Evolutionary conservation across 2,329 filamentous ascomycete species (phyloP).

Genomic region (Fusarium buharicum): DNA sequence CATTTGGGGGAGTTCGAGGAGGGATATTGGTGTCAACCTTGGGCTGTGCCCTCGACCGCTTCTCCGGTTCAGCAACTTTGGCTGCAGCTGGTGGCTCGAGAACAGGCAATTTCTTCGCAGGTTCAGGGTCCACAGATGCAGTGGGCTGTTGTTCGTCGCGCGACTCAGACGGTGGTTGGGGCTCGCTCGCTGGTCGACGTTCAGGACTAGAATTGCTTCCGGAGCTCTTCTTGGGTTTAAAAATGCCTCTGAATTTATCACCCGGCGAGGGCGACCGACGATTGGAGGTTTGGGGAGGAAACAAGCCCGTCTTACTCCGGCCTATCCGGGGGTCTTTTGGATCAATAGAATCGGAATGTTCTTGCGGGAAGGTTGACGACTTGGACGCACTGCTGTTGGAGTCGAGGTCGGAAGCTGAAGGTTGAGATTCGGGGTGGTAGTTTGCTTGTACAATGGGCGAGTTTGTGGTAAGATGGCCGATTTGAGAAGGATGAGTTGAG

Average conservation of each 20-base stretch:
- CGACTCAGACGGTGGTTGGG: conserved; percentile 34
- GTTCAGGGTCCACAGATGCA: conserved; percentile 32
- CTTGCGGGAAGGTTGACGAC: conserved; percentile 41
- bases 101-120: conserved; percentile 36
- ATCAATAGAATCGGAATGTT: conserved; percentile 42
- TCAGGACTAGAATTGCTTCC: conserved; percentile 40
- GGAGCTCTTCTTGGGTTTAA: conserved; percentile 55
- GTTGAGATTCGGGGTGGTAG: conserved; percentile 51
- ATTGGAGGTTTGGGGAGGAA: conserved; percentile 51
- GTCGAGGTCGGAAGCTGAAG: conserved; percentile 36
- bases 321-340: conserved; percentile 42
- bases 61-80: conserved; percentile 46
- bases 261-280: conserved; percentile 75
- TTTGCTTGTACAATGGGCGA: conserved; percentile 72
- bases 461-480: conserved; percentile 74
- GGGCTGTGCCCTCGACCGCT: conserved; percentile 44
- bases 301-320: conserved; percentile 43
- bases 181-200: conserved; percentile 24
- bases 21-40: conserved; percentile 49
- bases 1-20: conserved; percentile 61
- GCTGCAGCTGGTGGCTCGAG: conserved; percentile 47
- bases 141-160: conserved; percentile 39
- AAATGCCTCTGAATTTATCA: conserved; percentile 74
- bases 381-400: conserved; percentile 43
- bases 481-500: conserved; percentile 71